These are phyloP conservation scores for Hymenoscyphus repandus DNA, from an alignment of 2,329 filamentous ascomycete species.

Conservation along the genomic window DNA sequence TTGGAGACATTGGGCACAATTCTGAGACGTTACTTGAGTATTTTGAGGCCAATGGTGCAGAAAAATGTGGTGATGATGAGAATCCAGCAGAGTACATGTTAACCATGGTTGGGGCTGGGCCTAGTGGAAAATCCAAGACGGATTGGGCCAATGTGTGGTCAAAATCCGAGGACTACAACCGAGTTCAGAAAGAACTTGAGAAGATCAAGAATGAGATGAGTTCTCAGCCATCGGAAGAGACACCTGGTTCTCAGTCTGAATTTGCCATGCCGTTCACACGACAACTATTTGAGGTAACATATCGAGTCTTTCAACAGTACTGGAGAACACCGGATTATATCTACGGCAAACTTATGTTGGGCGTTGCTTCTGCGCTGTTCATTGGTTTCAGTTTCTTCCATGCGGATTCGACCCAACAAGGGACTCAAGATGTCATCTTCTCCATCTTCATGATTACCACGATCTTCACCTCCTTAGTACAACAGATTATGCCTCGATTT, in stretches of 20 bases:
- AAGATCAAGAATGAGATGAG: conserved; percentile 34
- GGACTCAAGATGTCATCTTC: conserved; percentile 68
- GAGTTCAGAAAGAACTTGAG: background rate
- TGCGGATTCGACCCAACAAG: conserved; percentile 53
- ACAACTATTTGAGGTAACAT: conserved; percentile 61
- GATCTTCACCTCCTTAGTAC: conserved; percentile 61
- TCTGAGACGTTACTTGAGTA: conserved; percentile 44
- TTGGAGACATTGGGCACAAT: conserved; percentile 64
- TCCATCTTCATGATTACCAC: conserved; percentile 66
- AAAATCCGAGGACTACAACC: conserved; percentile 29
- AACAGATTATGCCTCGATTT: conserved; percentile 67
- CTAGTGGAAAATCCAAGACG: conserved; percentile 51
- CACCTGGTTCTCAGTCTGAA: conserved; percentile 47
- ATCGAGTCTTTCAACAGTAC: conserved; percentile 70
- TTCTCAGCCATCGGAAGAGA: conserved; percentile 52
- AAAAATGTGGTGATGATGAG: conserved; percentile 58
- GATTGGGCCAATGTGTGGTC: conserved; percentile 50
- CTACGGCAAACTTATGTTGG: conserved; percentile 62
- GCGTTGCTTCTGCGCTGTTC: conserved; percentile 45
- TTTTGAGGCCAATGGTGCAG: conserved; percentile 68
- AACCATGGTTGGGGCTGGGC: conserved; percentile 52
- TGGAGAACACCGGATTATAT: conserved; percentile 74
- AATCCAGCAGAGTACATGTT: conserved; percentile 76
- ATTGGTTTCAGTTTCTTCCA: conserved; percentile 66
- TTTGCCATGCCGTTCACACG: conserved; percentile 70